These are phyloP conservation scores for Teunomyces atbi DNA, from an alignment of 805 yeast genomes.

Conservation along the genomic window DNA sequence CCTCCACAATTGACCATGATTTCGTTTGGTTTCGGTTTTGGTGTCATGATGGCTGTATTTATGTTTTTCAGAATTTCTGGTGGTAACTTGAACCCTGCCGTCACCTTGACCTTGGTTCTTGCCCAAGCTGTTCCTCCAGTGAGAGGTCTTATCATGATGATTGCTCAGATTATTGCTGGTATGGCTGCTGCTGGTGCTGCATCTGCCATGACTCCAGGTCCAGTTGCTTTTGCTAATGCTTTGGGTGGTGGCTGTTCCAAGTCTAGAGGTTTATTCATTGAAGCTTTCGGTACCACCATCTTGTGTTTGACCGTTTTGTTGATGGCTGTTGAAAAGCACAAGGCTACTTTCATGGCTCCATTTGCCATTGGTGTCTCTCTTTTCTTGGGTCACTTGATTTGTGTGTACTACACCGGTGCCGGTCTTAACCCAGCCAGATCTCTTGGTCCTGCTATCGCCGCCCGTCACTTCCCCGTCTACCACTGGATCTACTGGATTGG, in stretches of 20 bases:
- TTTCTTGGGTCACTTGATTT: conserved; percentile 77
- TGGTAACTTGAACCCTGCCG: conserved; percentile 90
- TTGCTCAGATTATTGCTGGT: conserved; percentile 77
- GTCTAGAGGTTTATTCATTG: conserved; percentile 75
- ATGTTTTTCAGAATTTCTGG: conserved; percentile 76
- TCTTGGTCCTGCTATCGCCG: conserved; percentile 80
- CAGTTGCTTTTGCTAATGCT: conserved; percentile 64
- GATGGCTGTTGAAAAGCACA: conserved; percentile 80
- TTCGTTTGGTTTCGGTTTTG: conserved; percentile 82
- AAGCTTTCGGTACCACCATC: conserved; percentile 74
- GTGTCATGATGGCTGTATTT: conserved; percentile 72
- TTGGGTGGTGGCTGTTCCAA: conserved; percentile 71
- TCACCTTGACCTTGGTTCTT: conserved; percentile 68
- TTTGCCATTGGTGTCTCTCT: conserved; percentile 79
- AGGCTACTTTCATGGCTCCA: conserved; percentile 77
- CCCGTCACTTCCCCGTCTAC: conserved; percentile 69
- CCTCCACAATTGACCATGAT: conserved; percentile 76
- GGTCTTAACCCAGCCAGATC: conserved; percentile 91
- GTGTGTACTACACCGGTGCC: conserved; percentile 85
- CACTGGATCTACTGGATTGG: conserved; percentile 96
- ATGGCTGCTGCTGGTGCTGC: conserved; percentile 93
- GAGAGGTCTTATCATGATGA: conserved; percentile 63
- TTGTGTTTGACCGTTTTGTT: conserved; percentile 75
- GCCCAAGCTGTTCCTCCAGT: conserved; percentile 72
- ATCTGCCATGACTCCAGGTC: conserved; percentile 80